Percentiles rank a stretch among this genome's conserved stretches.
phyloP scores from a whole-genome alignment of 106 monocot genomes.

The Apostasia ramifera region DNA sequence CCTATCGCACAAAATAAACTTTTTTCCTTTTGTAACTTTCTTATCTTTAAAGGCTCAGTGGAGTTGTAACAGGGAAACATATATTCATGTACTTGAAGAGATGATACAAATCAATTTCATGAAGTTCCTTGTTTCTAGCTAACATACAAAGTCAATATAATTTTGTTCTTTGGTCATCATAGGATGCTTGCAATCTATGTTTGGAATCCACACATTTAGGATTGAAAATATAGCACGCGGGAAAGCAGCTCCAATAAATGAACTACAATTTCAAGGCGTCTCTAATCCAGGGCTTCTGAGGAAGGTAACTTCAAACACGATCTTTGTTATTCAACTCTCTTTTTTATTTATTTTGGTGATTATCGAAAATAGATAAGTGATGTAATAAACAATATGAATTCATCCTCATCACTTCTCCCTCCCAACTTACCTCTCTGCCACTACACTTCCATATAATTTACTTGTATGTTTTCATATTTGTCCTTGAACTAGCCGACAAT shows the following conservation, averaged over 20 bases:
- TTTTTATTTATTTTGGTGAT: not conserved
- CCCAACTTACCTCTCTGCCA: not conserved
- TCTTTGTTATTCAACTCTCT: not conserved
- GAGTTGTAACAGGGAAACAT: too few relatives aligned
- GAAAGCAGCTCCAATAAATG: constrained; percentile 61
- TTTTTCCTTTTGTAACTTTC: too few relatives aligned
- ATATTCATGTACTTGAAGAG: too few relatives aligned
- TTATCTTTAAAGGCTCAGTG: too few relatives aligned
- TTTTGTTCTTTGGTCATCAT: constrained; percentile 5
- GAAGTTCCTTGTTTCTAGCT: too few relatives aligned
- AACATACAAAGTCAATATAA: not conserved
- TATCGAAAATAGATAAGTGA: too few relatives aligned
- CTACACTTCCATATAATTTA: not conserved
- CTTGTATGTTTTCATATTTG: too few relatives aligned
- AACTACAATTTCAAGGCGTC: constrained; percentile 74
- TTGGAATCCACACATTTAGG: constrained; percentile 77
- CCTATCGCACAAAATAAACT: too few relatives aligned
- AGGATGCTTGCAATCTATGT: constrained; percentile 65
- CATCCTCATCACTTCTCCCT: not conserved
- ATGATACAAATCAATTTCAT: too few relatives aligned
- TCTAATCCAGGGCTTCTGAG: constrained; percentile 53
- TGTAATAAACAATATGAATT: not conserved
- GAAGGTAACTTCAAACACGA: constrained; percentile 30
- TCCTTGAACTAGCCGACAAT: not conserved
- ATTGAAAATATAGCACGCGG: constrained; percentile 55